Percentiles rank a stretch among this genome's conserved stretches.
Conservation (phyloP, 2,329 filamentous ascomycete species). For the Myriosclerotinia scirpicola region DNA sequence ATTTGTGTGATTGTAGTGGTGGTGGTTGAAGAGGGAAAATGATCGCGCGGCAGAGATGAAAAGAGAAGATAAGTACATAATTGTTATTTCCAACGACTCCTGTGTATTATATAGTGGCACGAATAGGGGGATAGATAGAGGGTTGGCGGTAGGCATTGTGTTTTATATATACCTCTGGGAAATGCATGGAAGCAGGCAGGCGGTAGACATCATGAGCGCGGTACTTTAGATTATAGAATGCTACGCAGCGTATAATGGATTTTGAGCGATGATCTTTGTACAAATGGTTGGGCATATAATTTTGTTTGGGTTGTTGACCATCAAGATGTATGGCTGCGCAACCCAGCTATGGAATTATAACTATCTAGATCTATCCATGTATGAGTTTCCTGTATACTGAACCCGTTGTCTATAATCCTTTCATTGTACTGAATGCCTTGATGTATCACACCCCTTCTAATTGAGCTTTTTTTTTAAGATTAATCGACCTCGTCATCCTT, state of each 20-base stretch:
- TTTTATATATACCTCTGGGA: slow-evolving; percentile 10
- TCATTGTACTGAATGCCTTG: neutral
- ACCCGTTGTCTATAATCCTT: neutral
- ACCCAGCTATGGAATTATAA: neutral
- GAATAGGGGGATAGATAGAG: neutral
- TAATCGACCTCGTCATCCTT: slow-evolving; percentile 32
- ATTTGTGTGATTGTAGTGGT: slow-evolving; percentile 84
- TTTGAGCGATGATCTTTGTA: neutral
- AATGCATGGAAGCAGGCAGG: neutral
- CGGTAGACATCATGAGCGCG: slow-evolving; percentile 5
- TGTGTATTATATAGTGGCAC: slow-evolving; percentile 9
- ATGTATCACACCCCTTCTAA: neutral
- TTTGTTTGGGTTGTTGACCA: neutral
- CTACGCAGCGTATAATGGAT: slow-evolving; percentile 8
- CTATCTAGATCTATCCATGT: neutral
- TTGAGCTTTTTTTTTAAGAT: neutral
- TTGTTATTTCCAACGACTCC: neutral
- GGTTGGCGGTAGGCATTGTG: neutral
- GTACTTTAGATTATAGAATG: slow-evolving; percentile 19
- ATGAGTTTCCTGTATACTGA: neutral
- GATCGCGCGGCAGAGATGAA: neutral
- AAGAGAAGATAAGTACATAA: neutral
- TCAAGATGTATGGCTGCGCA: neutral
- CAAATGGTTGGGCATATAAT: neutral
- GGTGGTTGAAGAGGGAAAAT: slow-evolving; percentile 61